Percentiles rank a stretch among this genome's conserved stretches.
phyloP scores from a whole-genome alignment of 2,329 filamentous ascomycete species.

The Pseudomassariella vexata region DNA sequence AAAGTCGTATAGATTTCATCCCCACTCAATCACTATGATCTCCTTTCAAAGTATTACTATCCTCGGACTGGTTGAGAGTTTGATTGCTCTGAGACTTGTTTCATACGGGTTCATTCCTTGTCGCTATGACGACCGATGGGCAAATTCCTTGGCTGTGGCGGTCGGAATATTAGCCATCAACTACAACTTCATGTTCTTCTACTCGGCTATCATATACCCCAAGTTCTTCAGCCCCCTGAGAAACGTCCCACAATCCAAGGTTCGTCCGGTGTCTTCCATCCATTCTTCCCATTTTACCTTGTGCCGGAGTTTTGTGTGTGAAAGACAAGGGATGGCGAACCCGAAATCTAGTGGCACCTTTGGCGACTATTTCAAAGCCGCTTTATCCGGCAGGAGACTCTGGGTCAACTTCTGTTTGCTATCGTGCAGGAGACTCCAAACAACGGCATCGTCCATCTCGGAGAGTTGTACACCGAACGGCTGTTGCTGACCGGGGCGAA shows the following conservation, averaged over 20 bases:
- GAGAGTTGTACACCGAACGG: constrained; percentile 11
- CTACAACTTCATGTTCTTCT: constrained; percentile 12
- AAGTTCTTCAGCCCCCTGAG: constrained; percentile 15
- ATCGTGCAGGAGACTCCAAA: constrained; percentile 14
- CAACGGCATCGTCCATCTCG: constrained; percentile 15
- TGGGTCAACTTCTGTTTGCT: no score
- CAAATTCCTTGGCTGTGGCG: no score
- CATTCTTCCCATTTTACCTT: no score
- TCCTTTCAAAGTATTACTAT: no score
- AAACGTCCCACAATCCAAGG: constrained; percentile 15
- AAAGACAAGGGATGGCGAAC: not conserved
- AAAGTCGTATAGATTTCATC: no score
- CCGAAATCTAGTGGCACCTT: constrained; percentile 12
- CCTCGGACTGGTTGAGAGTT: no score
- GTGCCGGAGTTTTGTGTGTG: not conserved
- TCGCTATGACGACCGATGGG: no score
- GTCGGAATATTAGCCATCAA: constrained; percentile 11
- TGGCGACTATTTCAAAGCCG: constrained; percentile 13
- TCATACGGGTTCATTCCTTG: no score
- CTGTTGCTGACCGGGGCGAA: constrained; percentile 26
- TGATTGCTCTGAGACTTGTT: no score
- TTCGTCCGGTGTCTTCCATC: no score
- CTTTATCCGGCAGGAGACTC: no score
- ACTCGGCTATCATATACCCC: constrained; percentile 15
- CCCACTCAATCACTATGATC: no score